Percentiles rank a stretch among this genome's conserved stretches.
phyloP scores from a whole-genome alignment of 176 grass and related monocot genomes.

The Juncus effusus region DNA sequence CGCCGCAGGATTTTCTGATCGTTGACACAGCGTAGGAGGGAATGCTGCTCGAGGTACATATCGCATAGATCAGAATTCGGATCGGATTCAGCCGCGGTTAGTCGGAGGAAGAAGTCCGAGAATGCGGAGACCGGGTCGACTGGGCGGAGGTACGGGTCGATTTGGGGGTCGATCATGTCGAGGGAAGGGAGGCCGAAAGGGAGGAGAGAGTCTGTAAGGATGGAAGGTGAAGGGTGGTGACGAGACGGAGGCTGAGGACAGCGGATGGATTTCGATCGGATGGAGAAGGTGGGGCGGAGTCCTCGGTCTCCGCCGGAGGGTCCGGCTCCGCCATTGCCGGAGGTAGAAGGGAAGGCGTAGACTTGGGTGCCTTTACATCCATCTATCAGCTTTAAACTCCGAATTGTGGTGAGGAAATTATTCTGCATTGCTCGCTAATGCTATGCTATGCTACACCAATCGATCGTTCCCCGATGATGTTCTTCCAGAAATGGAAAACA shows the following conservation, averaged over 20 bases:
- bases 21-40: constrained; percentile 49
- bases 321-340: constrained; percentile 24
- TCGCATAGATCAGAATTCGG: constrained; percentile 51
- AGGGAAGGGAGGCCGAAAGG: constrained; percentile 67
- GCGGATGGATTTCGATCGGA: constrained; percentile 47
- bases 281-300: constrained; percentile 45
- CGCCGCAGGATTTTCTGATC: constrained; percentile 67
- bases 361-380: constrained; percentile 73
- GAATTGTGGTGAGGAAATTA: constrained; percentile 87
- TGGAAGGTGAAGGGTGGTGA: constrained; percentile 37
- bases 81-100: constrained; percentile 23
- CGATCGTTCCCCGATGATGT: not conserved
- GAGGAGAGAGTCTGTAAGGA: constrained; percentile 46
- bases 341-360: constrained; percentile 54
- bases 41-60: constrained; percentile 77
- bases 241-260: constrained; percentile 37
- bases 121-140: constrained; percentile 69
- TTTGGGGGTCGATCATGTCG: constrained; percentile 56
- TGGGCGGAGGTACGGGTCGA: constrained; percentile 62
- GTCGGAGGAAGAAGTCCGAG: constrained; percentile 48
- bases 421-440: constrained; percentile 51
- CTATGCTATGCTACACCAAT: not conserved
- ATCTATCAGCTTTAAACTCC: constrained; percentile 86
- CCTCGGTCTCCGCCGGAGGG: constrained; percentile 27
- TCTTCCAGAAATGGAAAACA: not conserved